Evolutionary conservation across 768 basidiomycete species (phyloP).

Genomic region (Mycena venus): DNA sequence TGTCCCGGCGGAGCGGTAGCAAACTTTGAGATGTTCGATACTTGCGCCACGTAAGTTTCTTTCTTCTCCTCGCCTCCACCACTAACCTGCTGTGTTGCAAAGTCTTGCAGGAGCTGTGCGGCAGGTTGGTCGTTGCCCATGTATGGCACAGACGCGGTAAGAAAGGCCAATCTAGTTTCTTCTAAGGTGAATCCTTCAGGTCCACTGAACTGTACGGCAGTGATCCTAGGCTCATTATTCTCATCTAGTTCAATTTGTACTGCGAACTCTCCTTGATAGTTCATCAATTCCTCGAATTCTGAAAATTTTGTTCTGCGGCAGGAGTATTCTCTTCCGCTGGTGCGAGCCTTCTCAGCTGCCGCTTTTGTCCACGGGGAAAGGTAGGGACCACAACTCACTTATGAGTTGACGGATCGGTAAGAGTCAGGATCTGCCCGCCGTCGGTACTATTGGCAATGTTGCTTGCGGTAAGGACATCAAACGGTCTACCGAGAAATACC

Average conservation of each 20-base stretch:
- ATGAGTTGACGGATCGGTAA: slow-evolving; percentile 1
- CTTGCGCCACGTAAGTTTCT: background rate
- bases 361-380: background rate
- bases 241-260: background rate
- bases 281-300: background rate
- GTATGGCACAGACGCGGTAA: background rate
- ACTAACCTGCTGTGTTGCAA: background rate
- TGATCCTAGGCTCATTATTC: too few species aligned
- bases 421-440: background rate
- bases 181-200: background rate
- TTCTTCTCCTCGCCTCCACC: background rate
- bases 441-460: too few species aligned
- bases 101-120: background rate
- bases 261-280: slow-evolving; percentile 5
- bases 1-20: too few species aligned
- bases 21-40: too few species aligned
- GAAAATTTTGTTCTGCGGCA: background rate
- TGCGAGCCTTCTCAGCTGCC: background rate
- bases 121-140: background rate
- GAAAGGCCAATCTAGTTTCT: background rate
- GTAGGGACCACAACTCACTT: slow-evolving; percentile 1
- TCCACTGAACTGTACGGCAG: background rate
- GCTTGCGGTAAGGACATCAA: too few species aligned
- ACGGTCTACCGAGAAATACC: background rate
- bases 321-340: background rate